Conservation (phyloP, 352 stramenopile genomes). For the Detonula confervacea region DNA sequence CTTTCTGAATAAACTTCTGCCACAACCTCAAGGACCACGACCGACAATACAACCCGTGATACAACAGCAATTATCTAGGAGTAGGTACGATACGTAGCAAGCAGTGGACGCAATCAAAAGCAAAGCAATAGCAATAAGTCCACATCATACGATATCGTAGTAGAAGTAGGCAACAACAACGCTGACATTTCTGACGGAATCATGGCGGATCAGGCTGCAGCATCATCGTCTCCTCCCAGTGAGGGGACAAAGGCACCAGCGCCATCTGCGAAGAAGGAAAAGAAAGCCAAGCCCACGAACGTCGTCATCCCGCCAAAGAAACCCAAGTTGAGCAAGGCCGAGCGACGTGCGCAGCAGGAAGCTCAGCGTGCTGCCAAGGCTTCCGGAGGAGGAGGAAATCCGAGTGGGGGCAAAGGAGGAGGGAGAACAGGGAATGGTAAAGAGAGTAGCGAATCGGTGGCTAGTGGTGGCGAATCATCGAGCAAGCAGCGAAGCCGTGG, state of each 20-base stretch:
- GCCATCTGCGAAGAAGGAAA: constrained; percentile 60
- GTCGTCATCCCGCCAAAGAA: constrained; percentile 83
- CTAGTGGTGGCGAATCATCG: constrained; percentile 27
- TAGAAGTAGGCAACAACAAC: too few species aligned
- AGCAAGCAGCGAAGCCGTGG: constrained; percentile 1
- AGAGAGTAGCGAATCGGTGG: constrained; percentile 30
- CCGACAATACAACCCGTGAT: too few species aligned
- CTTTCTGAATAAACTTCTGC: too few species aligned
- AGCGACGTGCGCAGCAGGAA: constrained; percentile 92
- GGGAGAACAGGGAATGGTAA: too few species aligned
- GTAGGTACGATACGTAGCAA: too few species aligned
- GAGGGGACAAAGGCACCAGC: constrained; percentile 3
- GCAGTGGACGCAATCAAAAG: too few species aligned
- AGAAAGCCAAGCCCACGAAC: constrained; percentile 65
- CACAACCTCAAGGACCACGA: too few species aligned
- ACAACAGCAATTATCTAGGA: too few species aligned
- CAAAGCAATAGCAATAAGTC: too few species aligned
- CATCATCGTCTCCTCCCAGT: constrained; percentile 9
- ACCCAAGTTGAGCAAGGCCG: constrained; percentile 91
- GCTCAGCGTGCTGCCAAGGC: constrained; percentile 89
- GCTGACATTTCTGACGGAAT: neutral
- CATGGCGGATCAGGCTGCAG: constrained; percentile 16
- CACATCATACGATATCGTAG: too few species aligned
- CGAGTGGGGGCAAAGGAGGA: constrained; percentile 11
- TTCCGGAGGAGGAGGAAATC: constrained; percentile 46